These are phyloP conservation scores for Chamaecyparis obtusa DNA, from an alignment of 75 land plant species.

Conservation along the genomic window DNA sequence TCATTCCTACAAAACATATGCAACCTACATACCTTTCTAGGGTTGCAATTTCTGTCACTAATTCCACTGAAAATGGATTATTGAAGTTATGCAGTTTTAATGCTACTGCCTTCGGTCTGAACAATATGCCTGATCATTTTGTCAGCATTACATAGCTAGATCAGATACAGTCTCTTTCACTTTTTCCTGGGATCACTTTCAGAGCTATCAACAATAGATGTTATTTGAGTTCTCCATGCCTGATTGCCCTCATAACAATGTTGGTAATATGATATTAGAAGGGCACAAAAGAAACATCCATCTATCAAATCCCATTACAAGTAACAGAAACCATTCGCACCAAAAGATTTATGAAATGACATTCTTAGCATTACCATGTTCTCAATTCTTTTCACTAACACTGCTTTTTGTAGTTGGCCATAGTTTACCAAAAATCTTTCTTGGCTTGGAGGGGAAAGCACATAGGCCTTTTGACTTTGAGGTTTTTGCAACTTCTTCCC, in stretches of 20 bases:
- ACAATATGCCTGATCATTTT: neutral
- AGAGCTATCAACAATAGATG: neutral
- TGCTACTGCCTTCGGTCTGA: neutral
- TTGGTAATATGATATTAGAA: neutral
- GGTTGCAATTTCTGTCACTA: neutral
- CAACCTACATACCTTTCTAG: neutral
- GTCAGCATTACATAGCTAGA: neutral
- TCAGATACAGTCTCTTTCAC: neutral
- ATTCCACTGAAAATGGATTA: neutral
- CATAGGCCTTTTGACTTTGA: constrained; percentile 25
- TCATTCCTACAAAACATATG: neutral
- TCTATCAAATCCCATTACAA: neutral
- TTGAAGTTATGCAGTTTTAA: neutral
- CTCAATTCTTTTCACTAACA: constrained; percentile 6
- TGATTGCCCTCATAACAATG: neutral
- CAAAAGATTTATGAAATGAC: neutral
- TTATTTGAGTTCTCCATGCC: neutral
- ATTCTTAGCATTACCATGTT: neutral
- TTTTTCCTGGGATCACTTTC: neutral
- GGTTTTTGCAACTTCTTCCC: constrained; percentile 28
- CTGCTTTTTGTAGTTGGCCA: constrained; percentile 44
- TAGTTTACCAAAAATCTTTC: constrained; percentile 56
- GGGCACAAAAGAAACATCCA: constrained; percentile 1
- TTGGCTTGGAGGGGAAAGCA: constrained; percentile 35
- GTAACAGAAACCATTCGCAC: neutral